These are phyloP conservation scores for Hymenoscyphus salicellus DNA, from an alignment of 2,329 filamentous ascomycete genomes.

Conservation along the genomic window DNA sequence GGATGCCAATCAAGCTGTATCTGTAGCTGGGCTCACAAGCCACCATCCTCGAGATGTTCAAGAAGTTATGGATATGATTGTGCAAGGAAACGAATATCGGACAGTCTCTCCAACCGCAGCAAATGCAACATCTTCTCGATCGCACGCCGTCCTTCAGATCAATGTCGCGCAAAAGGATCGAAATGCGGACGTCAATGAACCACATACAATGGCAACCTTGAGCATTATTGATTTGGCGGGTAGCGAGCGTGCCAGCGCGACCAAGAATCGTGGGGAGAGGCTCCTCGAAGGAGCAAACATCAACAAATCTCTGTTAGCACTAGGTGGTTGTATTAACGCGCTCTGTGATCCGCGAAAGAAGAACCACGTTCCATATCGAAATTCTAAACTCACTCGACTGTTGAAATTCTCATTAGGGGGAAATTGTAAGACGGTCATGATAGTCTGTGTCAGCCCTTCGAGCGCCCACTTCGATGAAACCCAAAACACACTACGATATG, in stretches of 20 bases:
- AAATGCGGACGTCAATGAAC: slow-evolving; percentile 87
- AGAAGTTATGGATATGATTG: slow-evolving; percentile 99
- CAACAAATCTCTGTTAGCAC: slow-evolving; percentile 93
- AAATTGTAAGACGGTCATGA: slow-evolving; percentile 99
- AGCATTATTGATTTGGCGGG: slow-evolving; percentile 98
- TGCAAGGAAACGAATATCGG: slow-evolving; percentile 87
- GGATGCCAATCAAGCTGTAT: slow-evolving; percentile 89
- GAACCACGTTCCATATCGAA: slow-evolving; percentile 94
- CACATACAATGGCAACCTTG: slow-evolving; percentile 95
- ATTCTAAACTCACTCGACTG: slow-evolving; percentile 92
- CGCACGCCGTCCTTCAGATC: slow-evolving; percentile 95
- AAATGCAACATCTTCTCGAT: slow-evolving; percentile 95
- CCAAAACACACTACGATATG: slow-evolving; percentile 95
- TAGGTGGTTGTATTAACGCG: slow-evolving; percentile 97
- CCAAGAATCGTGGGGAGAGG: slow-evolving; percentile 90
- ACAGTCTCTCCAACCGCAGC: slow-evolving; percentile 97
- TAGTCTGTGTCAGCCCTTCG: slow-evolving; percentile 94
- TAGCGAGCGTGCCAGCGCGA: slow-evolving; percentile 92
- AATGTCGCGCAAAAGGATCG: slow-evolving; percentile 93
- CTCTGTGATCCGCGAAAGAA: slow-evolving; percentile 88
- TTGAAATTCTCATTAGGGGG: slow-evolving; percentile 96
- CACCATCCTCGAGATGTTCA: slow-evolving; percentile 88
- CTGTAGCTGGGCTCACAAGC: slow-evolving; percentile 84
- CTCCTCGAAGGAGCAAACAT: slow-evolving; percentile 95
- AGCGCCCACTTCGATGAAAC: slow-evolving; percentile 98